Evolutionary conservation across 2,329 filamentous ascomycete species (phyloP).

Genomic region (Alternaria alternata): DNA sequence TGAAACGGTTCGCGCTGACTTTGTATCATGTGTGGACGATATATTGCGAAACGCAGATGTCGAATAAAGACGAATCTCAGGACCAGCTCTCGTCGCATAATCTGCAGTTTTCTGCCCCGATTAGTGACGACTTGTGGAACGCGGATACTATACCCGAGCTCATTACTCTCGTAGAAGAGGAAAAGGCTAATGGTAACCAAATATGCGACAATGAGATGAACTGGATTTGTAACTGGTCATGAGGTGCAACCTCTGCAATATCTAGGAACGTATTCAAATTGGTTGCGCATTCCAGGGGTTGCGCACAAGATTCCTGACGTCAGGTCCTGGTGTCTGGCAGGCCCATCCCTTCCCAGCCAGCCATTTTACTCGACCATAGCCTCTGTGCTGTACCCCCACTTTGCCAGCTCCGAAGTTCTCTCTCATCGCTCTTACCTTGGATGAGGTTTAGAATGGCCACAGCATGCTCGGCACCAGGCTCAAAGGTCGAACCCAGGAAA

Average conservation of each 20-base stretch:
- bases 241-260: neutral
- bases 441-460: too few relatives aligned
- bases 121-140: neutral
- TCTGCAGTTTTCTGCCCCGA: neutral
- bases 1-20: neutral
- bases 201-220: neutral
- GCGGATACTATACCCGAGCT: neutral
- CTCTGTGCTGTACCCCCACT: too few relatives aligned
- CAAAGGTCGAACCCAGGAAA: too few relatives aligned
- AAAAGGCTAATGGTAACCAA: neutral
- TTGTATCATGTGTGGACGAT: neutral
- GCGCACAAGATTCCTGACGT: constrained; percentile 18
- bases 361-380: too few relatives aligned
- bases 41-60: neutral
- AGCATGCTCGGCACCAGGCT: too few relatives aligned
- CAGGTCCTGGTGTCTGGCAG: neutral
- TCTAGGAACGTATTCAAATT: constrained; percentile 11
- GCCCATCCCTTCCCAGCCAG: too few relatives aligned
- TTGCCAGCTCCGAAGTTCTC: too few relatives aligned
- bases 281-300: constrained; percentile 7
- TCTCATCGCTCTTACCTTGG: too few relatives aligned
- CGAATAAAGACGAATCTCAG: neutral
- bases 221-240: neutral
- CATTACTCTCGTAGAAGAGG: neutral
- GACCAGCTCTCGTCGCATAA: neutral